Evolutionary conservation across 2,329 filamentous ascomycete species (phyloP).

Genomic region (Penicillium hordei): DNA sequence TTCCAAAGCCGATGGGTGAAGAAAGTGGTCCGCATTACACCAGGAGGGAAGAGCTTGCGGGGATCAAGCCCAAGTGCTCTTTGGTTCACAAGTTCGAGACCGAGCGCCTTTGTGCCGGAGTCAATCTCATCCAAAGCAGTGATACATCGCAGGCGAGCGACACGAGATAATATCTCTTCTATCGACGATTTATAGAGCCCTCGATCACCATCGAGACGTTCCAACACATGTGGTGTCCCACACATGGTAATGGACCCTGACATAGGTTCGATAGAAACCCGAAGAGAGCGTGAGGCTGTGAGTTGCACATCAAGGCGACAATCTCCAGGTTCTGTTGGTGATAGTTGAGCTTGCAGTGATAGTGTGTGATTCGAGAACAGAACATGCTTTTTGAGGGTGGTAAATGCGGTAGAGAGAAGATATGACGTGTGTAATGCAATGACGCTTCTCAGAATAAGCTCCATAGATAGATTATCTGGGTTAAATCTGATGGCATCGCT

Average conservation of each 20-base stretch:
- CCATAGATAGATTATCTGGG: slow-evolving; percentile 66
- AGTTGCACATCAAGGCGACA: slow-evolving; percentile 70
- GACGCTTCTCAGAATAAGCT: slow-evolving; percentile 69
- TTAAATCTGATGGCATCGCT: slow-evolving; percentile 69
- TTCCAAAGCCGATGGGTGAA: slow-evolving; percentile 55
- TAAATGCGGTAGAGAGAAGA: slow-evolving; percentile 66
- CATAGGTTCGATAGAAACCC: slow-evolving; percentile 70
- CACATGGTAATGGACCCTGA: slow-evolving; percentile 74
- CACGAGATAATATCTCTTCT: slow-evolving; percentile 42
- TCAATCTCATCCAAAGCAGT: slow-evolving; percentile 44
- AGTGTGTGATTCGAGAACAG: slow-evolving; percentile 64
- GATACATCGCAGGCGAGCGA: slow-evolving; percentile 40
- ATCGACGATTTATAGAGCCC: slow-evolving; percentile 54
- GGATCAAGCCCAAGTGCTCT: slow-evolving; percentile 47
- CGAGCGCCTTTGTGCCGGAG: slow-evolving; percentile 36
- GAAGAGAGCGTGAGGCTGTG: slow-evolving; percentile 60
- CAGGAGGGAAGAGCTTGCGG: slow-evolving; percentile 61
- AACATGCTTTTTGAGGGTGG: slow-evolving; percentile 58
- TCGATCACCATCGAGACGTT: slow-evolving; percentile 63
- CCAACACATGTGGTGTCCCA: slow-evolving; percentile 59
- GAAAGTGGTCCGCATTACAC: slow-evolving; percentile 65
- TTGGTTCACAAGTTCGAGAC: slow-evolving; percentile 41
- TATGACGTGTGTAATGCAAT: slow-evolving; percentile 73
- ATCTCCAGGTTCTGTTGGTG: slow-evolving; percentile 62
- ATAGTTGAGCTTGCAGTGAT: slow-evolving; percentile 58